phyloP scores from a whole-genome alignment of 1,284 basidiomycete genomes.

The Trichosporon sp. region DNA sequence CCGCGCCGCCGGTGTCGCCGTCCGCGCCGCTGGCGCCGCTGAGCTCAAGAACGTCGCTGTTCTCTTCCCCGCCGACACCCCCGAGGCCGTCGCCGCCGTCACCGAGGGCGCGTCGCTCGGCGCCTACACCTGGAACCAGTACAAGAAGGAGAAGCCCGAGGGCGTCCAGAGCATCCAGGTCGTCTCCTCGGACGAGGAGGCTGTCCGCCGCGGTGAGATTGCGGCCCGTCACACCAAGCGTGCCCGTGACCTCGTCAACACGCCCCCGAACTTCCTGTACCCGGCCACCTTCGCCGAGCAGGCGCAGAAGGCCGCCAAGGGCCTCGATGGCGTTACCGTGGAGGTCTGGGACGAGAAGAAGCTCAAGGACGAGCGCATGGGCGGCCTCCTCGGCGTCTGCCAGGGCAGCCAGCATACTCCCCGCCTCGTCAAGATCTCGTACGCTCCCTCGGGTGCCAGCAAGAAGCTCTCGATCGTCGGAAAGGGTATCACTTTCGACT shows the following conservation, averaged over 20 bases:
- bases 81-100: constrained; percentile 15
- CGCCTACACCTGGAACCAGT: constrained; percentile 20
- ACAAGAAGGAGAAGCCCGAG: constrained; percentile 18
- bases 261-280: constrained; percentile 17
- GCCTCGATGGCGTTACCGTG: constrained; percentile 11
- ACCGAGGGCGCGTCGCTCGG: constrained; percentile 20
- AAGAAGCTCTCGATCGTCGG: constrained; percentile 21
- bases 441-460: constrained; percentile 8
- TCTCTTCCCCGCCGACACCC: constrained; percentile 3
- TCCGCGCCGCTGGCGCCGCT: constrained; percentile 11
- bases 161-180: constrained; percentile 13
- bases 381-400: constrained; percentile 18
- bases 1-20: constrained; percentile 11
- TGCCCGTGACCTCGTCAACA: constrained; percentile 19
- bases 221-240: constrained; percentile 16
- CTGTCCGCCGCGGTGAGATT: constrained; percentile 13
- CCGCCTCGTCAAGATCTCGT: constrained; percentile 18
- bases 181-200: constrained; percentile 8
- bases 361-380: constrained; percentile 9
- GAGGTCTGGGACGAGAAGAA: constrained; percentile 21
- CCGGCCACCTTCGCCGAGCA: constrained; percentile 13
- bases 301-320: constrained; percentile 6
- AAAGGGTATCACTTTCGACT: constrained; percentile 23
- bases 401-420: constrained; percentile 15
- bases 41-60: constrained; percentile 13